Evolutionary conservation across 148 eudicot genomes (phyloP).

Genomic region (Suaeda aralocaspica): DNA sequence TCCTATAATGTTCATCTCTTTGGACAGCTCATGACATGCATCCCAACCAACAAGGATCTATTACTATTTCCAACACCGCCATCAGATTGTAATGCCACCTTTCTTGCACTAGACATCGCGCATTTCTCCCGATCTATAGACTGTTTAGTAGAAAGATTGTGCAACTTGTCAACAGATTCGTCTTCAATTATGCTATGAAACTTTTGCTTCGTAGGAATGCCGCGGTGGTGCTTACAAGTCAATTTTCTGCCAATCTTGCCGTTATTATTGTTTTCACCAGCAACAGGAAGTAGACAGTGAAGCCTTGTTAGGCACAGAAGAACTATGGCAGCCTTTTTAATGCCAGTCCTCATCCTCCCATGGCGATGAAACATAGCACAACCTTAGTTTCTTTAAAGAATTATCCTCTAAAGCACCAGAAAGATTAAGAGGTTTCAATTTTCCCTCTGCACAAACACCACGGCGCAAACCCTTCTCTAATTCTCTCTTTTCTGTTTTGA

Average conservation of each 20-base stretch:
- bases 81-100: neutral
- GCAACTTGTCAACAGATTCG: slow-evolving; percentile 32
- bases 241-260: slow-evolving; percentile 17
- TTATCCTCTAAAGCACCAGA: slow-evolving; percentile 21
- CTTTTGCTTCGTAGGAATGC: slow-evolving; percentile 18
- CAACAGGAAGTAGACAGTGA: slow-evolving; percentile 1
- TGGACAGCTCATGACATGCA: slow-evolving; percentile 21
- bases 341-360: slow-evolving; percentile 12
- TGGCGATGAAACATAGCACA: slow-evolving; percentile 10
- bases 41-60: slow-evolving; percentile 20
- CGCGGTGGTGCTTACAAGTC: slow-evolving; percentile 23
- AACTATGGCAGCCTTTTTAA: slow-evolving; percentile 10
- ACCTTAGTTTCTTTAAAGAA: slow-evolving; percentile 37
- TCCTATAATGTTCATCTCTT: slow-evolving; percentile 23
- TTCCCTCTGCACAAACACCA: slow-evolving; percentile 14
- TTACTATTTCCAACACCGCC: neutral
- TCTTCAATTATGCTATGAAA: slow-evolving; percentile 13
- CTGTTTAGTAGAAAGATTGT: slow-evolving; percentile 21
- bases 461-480: neutral
- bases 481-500: slow-evolving; percentile 9
- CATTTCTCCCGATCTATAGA: neutral
- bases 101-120: neutral
- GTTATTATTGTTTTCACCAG: slow-evolving; percentile 26
- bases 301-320: slow-evolving; percentile 23
- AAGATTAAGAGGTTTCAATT: slow-evolving; percentile 13